These are phyloP conservation scores for Groenewaldozyma salmanticensis DNA, from an alignment of 805 yeast species.

Conservation along the genomic window DNA sequence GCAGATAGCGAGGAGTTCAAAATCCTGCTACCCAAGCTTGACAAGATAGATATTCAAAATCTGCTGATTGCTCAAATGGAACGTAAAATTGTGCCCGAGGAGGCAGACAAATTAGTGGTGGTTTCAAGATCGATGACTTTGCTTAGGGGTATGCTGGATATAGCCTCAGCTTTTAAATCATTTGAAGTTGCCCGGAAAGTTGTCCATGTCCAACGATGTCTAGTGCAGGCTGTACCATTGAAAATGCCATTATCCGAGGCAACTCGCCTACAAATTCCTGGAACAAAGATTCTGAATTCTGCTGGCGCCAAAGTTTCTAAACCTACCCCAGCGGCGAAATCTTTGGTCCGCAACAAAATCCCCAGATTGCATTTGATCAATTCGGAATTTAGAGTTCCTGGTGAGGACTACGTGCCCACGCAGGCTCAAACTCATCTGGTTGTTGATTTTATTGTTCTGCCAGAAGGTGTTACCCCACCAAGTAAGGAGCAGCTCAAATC, in stretches of 20 bases:
- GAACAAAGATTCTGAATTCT: slow-evolving; percentile 29
- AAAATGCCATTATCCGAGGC: slow-evolving; percentile 47
- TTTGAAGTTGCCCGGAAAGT: slow-evolving; percentile 53
- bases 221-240: slow-evolving; percentile 65
- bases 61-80: slow-evolving; percentile 50
- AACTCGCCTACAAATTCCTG: slow-evolving; percentile 59
- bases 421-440: slow-evolving; percentile 65
- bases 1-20: slow-evolving; percentile 58
- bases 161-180: slow-evolving; percentile 71
- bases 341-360: slow-evolving; percentile 32
- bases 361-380: slow-evolving; percentile 61
- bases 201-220: slow-evolving; percentile 55
- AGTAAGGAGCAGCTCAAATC: slow-evolving; percentile 11
- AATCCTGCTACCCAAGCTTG: slow-evolving; percentile 32
- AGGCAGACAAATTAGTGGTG: slow-evolving; percentile 40
- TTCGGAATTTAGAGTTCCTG: slow-evolving; percentile 77
- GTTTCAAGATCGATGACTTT: slow-evolving; percentile 57
- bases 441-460: slow-evolving; percentile 64
- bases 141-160: slow-evolving; percentile 64
- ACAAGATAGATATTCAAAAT: slow-evolving; percentile 39
- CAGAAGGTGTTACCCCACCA: slow-evolving; percentile 41
- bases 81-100: slow-evolving; percentile 34
- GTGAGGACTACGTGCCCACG: slow-evolving; percentile 66
- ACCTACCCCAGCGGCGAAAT: slow-evolving; percentile 9
- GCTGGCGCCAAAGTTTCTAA: slow-evolving; percentile 9